Conservation (phyloP, 169 alveolate genomes). For the Plasmodium inui region DNA sequence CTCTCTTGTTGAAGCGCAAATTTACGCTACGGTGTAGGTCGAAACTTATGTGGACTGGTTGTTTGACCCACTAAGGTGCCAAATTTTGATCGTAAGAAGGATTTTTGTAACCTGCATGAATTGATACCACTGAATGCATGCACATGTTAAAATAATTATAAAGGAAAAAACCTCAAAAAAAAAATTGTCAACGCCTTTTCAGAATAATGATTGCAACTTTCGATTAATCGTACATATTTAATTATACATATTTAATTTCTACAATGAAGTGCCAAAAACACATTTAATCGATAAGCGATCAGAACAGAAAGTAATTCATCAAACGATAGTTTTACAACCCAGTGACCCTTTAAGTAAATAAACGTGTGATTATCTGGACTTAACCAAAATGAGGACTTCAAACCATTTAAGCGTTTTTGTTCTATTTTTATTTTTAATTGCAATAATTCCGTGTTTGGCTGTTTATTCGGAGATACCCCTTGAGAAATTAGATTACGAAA, state of each 20-base stretch:
- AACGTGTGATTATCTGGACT: not conserved
- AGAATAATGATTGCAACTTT: not conserved
- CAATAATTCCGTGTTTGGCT: not conserved
- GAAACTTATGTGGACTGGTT: not conserved
- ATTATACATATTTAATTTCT: not conserved
- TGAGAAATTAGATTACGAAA: conserved; percentile 6
- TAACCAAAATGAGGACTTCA: not conserved
- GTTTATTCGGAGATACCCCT: not conserved
- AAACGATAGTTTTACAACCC: not conserved
- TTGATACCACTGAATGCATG: conserved; percentile 5
- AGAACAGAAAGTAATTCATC: not conserved
- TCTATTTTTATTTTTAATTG: not conserved
- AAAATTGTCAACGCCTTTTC: not conserved
- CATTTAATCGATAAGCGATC: not conserved
- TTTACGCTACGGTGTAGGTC: not conserved
- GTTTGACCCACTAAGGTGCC: not conserved
- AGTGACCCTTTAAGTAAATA: not conserved
- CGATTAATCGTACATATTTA: not conserved
- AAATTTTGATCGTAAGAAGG: not conserved
- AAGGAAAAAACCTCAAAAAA: not conserved
- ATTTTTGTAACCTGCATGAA: not conserved
- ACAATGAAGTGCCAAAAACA: not conserved
- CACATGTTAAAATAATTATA: not conserved
- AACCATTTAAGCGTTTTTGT: not conserved
- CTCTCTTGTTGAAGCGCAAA: not conserved